Evolutionary conservation across 176 grass and related monocot species (phyloP), one percentile per base, ranked within the genome.

Genomic region (Avena insularis): DNA sequence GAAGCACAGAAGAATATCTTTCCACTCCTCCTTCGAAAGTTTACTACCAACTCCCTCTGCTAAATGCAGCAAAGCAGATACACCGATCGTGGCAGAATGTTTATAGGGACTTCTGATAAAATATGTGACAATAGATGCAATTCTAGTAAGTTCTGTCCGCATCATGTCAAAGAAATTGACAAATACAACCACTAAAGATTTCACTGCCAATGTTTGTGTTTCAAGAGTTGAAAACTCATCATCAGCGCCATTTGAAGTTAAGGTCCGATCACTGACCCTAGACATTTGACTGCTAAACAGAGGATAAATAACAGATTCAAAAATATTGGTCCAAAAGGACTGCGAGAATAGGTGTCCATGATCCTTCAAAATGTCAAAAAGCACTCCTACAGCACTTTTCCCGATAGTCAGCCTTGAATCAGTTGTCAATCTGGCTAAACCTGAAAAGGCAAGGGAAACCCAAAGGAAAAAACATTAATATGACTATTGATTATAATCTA

Each of bases 281-380:
- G 85, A 84, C 12, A 48, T 77, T 83, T 86, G 82, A 88, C 85
- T 87, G 55, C 25, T 85, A 89, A 99, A 96, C 62, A 99, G 90
- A 77, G 94, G 94, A 74, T 96, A 96, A 72, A 99, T 84, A 55
- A 92, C 89, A 76, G 68, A 88, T 77, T 93, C 89, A 87, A 99
- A 92, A 12, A 99, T 92, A 78, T 60, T 90, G 21, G 80, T 76
- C 97, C 97, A 99, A 79, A 99, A 93, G 5, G 67, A 72, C 80
- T 74, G 47, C 1, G 97, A 93, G 64, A 99, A 99, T 55, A 94
- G 83, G 87, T 90, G 85, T 50, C 97, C 94, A 79, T 96, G 94
- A 77, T 99, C 97, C 71, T 99, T 94, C 61, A 99, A 90, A 80
- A 99, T 99, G 85, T 96, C 97, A 90, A 99, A 99, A 85, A 99